Evolutionary conservation across 2,329 filamentous ascomycete species (phyloP).

Genomic region (Lithohypha guttulata): DNA sequence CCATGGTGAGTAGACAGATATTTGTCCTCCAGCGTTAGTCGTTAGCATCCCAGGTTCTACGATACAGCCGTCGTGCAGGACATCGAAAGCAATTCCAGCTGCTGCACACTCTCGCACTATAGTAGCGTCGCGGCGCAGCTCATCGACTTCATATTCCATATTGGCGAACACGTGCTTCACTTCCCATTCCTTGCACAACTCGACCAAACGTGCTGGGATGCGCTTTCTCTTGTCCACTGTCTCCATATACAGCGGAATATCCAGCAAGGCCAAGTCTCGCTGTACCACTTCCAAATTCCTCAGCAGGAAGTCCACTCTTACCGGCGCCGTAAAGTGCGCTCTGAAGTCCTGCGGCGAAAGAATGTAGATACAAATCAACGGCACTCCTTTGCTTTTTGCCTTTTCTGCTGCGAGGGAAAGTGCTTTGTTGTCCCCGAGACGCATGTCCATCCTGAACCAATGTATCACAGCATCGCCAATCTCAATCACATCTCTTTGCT

Average conservation of each 20-base stretch:
- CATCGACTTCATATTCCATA: constrained; percentile 86
- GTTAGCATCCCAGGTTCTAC: constrained; percentile 61
- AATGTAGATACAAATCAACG: constrained; percentile 67
- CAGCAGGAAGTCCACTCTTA: constrained; percentile 71
- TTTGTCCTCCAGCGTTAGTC: constrained; percentile 60
- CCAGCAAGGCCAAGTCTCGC: constrained; percentile 54
- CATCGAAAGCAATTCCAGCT: constrained; percentile 57
- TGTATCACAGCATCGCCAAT: constrained; percentile 60
- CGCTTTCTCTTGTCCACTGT: constrained; percentile 55
- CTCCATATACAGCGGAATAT: constrained; percentile 70
- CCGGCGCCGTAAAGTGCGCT: constrained; percentile 63
- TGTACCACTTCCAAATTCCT: constrained; percentile 57
- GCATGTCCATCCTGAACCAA: constrained; percentile 82
- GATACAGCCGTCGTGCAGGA: constrained; percentile 70
- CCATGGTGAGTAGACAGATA: constrained; percentile 78
- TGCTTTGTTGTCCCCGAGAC: constrained; percentile 61
- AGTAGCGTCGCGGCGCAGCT: constrained; percentile 63
- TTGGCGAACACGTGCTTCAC: constrained; percentile 69
- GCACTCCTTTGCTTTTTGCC: constrained; percentile 57
- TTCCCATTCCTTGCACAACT: constrained; percentile 60
- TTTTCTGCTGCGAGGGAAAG: constrained; percentile 55
- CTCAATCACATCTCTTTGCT: constrained; percentile 41
- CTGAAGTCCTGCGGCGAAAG: constrained; percentile 75
- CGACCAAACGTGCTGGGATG: constrained; percentile 51
- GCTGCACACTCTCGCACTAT: constrained; percentile 52